Percentiles rank a stretch among this genome's conserved stretches.
phyloP scores from a whole-genome alignment of 2,329 filamentous ascomycete species.

The Pseudocercospora macadamiae region DNA sequence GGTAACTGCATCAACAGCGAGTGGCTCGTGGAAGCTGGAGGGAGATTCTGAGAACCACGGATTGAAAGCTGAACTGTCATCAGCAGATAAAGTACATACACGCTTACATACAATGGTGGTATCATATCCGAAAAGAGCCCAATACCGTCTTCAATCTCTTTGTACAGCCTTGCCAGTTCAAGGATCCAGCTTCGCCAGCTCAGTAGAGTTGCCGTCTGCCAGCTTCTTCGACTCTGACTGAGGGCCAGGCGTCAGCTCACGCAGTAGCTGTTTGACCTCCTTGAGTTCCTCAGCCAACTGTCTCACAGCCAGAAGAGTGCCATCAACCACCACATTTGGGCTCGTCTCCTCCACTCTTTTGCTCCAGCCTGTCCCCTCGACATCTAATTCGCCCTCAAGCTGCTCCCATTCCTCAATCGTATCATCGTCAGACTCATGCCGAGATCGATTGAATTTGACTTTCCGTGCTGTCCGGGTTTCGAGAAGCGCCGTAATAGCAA shows the following conservation, averaged over 20 bases:
- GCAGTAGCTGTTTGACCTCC: conserved; percentile 48
- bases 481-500: conserved; percentile 73
- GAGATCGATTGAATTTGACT: conserved; percentile 66
- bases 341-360: conserved; percentile 76
- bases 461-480: conserved; percentile 46
- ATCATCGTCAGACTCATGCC: conserved; percentile 89
- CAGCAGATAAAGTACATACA: not conserved
- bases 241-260: conserved; percentile 26
- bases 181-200: conserved; percentile 4
- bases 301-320: conserved; percentile 67
- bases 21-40: not conserved
- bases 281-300: conserved; percentile 49
- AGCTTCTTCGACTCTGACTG: conserved; percentile 9
- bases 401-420: conserved; percentile 93
- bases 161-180: not conserved
- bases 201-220: conserved; percentile 1
- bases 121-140: not conserved
- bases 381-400: conserved; percentile 69
- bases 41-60: not conserved
- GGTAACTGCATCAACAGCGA: not conserved
- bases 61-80: not conserved
- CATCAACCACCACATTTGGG: conserved; percentile 81
- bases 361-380: conserved; percentile 82
- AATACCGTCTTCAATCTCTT: not conserved
- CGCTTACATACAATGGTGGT: not conserved